Conservation (phyloP, 495 filamentous ascomycete genomes). For the Podospora anserina region DNA sequence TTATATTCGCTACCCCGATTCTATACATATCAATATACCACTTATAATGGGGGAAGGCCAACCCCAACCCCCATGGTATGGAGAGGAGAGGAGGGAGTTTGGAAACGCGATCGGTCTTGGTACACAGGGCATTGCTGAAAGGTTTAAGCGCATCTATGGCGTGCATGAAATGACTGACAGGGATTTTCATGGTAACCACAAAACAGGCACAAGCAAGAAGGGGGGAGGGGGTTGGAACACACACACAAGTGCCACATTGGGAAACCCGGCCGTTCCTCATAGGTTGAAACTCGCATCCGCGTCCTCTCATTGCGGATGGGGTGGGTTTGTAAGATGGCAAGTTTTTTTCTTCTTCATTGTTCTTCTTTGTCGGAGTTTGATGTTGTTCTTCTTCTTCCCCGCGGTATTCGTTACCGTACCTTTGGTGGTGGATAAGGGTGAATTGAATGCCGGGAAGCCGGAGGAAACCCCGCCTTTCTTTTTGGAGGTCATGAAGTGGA, state of each 20-base stretch:
- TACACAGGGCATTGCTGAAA: not conserved
- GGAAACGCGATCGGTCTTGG: too few species aligned
- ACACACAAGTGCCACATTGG: not conserved
- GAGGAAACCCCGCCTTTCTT: not conserved
- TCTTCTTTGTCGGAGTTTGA: not conserved
- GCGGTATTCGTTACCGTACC: not conserved
- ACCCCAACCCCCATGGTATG: not conserved
- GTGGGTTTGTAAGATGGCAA: not conserved
- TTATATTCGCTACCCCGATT: not conserved
- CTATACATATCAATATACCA: not conserved
- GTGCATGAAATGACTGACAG: not conserved
- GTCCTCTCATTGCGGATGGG: not conserved
- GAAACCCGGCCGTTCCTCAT: not conserved
- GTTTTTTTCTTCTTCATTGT: not conserved
- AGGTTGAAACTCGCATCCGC: not conserved
- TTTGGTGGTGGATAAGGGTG: not conserved
- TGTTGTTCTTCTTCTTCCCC: not conserved
- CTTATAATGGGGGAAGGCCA: not conserved
- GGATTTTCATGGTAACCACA: not conserved
- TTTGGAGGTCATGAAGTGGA: too few species aligned
- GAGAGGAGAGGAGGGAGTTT: too few species aligned
- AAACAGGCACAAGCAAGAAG: not conserved
- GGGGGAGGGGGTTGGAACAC: not conserved
- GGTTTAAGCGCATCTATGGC: constrained; percentile 3
- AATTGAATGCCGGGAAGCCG: not conserved